Evolutionary conservation across 805 yeast genomes (phyloP).

Genomic region (Tetrapisispora fleetii): DNA sequence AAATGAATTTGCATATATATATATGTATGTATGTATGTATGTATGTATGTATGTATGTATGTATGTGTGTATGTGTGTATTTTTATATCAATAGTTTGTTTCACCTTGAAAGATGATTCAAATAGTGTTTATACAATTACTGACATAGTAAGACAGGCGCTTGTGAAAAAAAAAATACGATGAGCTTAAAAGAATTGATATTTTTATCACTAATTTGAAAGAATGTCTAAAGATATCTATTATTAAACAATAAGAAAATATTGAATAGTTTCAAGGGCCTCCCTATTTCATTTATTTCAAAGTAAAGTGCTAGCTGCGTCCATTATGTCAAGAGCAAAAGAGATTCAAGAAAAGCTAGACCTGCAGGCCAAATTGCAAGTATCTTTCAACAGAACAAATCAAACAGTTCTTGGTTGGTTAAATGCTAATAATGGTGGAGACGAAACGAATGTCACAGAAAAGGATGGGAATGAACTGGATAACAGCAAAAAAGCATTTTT

Average conservation of each 20-base stretch:
- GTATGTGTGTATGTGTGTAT: too few relatives aligned
- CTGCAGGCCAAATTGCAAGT: constrained; percentile 27
- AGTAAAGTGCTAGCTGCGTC: not conserved
- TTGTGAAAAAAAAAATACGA: not conserved
- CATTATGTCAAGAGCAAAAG: constrained; percentile 20
- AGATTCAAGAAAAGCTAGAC: constrained; percentile 26
- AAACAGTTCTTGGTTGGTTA: constrained; percentile 25
- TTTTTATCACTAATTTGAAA: not conserved
- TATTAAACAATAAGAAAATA: too few relatives aligned
- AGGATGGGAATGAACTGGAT: constrained; percentile 6
- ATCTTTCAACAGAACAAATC: constrained; percentile 14
- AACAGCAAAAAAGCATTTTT: constrained; percentile 21
- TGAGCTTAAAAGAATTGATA: not conserved
- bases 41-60: too few relatives aligned
- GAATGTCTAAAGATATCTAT: too few relatives aligned
- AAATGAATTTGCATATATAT: too few relatives aligned
- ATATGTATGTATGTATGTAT: too few relatives aligned
- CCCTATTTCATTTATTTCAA: too few relatives aligned
- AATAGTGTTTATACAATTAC: not conserved
- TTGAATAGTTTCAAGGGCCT: too few relatives aligned
- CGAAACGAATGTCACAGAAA: not conserved
- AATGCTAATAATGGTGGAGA: constrained; percentile 3
- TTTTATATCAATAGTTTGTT: not conserved
- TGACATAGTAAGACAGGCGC: not conserved
- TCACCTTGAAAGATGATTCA: not conserved